phyloP scores from a whole-genome alignment of 106 monocot genomes.

The Amphibolis antarctica region DNA sequence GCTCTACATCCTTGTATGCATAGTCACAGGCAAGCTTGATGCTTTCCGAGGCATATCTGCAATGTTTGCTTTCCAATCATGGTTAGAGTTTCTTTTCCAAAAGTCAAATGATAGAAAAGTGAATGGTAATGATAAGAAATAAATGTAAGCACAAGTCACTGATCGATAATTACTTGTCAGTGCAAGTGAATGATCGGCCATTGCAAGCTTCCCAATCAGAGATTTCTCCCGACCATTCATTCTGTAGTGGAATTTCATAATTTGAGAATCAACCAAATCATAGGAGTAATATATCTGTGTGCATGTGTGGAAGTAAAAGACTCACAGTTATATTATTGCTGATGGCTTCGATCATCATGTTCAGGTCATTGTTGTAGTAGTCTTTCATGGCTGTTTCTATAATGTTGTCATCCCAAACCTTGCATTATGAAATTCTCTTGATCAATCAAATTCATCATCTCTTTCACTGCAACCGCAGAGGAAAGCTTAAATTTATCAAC shows the following conservation, averaged over 20 bases:
- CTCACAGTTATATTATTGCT: slow-evolving; percentile 50
- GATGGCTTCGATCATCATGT: slow-evolving; percentile 39
- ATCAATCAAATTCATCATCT: background rate
- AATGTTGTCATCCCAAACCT: slow-evolving; percentile 62
- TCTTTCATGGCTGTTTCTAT: slow-evolving; percentile 53
- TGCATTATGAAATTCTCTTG: background rate
- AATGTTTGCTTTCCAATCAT: background rate
- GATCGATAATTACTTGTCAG: slow-evolving; percentile 39
- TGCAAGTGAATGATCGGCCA: slow-evolving; percentile 37
- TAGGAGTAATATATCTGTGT: no score
- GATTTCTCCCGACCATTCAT: slow-evolving; percentile 46
- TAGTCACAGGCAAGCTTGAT: slow-evolving; percentile 54
- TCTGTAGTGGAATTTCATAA: slow-evolving; percentile 10
- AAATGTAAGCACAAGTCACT: background rate
- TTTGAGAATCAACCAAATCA: background rate
- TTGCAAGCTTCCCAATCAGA: slow-evolving; percentile 47
- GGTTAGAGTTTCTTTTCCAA: background rate
- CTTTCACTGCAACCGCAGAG: background rate
- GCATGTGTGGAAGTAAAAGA: background rate
- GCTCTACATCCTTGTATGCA: slow-evolving; percentile 89
- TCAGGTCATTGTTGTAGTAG: slow-evolving; percentile 34
- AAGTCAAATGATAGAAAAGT: background rate
- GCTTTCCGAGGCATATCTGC: slow-evolving; percentile 86
- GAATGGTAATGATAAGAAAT: background rate
- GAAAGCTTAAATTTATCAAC: background rate